Conservation (phyloP, 2,329 filamentous ascomycete genomes). For the Eurotiales sp. region DNA sequence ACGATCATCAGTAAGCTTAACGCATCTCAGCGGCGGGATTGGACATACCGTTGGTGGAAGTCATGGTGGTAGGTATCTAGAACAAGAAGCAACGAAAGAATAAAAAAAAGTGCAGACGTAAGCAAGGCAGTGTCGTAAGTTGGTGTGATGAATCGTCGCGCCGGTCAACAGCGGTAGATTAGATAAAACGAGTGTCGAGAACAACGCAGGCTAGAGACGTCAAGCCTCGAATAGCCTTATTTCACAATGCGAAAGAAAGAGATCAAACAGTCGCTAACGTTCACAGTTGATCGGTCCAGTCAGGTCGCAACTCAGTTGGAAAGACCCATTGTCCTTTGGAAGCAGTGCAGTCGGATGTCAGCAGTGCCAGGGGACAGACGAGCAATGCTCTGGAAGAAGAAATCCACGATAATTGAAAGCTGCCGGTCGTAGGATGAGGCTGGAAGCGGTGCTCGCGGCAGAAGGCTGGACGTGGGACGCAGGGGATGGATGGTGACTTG, state of each 20-base stretch:
- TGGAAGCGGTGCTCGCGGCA: neutral
- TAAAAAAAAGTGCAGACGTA: slow-evolving; percentile 10
- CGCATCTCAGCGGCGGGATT: too few species aligned
- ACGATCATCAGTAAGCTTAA: neutral
- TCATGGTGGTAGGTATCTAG: slow-evolving; percentile 24
- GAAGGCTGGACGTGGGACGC: slow-evolving; percentile 12
- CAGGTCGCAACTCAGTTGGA: neutral
- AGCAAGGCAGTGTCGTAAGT: slow-evolving; percentile 14
- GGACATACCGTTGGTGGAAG: slow-evolving; percentile 23
- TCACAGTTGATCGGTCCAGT: too few species aligned
- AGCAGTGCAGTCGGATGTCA: too few species aligned
- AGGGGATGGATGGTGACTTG: slow-evolving; percentile 10
- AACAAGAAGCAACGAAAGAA: slow-evolving; percentile 12
- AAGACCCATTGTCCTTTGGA: neutral
- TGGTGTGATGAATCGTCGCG: slow-evolving; percentile 19
- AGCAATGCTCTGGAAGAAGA: too few species aligned
- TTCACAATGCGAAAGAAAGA: neutral
- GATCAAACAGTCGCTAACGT: neutral
- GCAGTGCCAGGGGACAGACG: too few species aligned
- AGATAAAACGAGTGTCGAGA: slow-evolving; percentile 13
- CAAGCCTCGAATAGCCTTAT: slow-evolving; percentile 10
- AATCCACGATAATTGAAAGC: too few species aligned
- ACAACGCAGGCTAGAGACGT: slow-evolving; percentile 13
- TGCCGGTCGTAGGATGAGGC: neutral
- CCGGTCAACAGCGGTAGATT: slow-evolving; percentile 30